Percentiles rank a stretch among this genome's conserved stretches.
Evolutionary conservation across 1,139 yeast species (phyloP).

Genomic region (Lipomyces yarrowii): DNA sequence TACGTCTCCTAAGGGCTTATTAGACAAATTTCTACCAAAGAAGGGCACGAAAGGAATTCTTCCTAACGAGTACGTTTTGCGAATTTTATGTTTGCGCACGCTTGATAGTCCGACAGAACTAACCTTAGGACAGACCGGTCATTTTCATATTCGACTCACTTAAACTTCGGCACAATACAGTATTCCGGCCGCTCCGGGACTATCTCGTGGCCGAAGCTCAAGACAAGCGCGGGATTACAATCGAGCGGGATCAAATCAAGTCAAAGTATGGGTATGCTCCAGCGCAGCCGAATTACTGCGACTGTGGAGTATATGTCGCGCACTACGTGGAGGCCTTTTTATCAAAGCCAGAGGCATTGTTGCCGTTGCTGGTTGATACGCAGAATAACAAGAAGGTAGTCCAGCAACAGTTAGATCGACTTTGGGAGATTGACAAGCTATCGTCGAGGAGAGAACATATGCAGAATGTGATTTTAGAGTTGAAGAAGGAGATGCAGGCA

Average conservation of each 20-base stretch:
- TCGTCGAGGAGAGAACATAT: constrained; percentile 26
- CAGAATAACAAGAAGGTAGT: constrained; percentile 18
- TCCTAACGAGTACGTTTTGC: background rate
- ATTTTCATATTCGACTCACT: constrained; percentile 82
- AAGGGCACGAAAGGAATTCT: background rate
- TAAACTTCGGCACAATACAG: constrained; percentile 56
- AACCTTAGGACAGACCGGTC: constrained; percentile 45
- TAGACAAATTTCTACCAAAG: background rate
- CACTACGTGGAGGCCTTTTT: constrained; percentile 73
- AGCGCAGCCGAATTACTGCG: constrained; percentile 84
- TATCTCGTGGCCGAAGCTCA: constrained; percentile 72
- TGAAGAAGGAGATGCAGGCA: constrained; percentile 15
- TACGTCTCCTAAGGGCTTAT: background rate
- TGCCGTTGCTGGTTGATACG: constrained; percentile 33
- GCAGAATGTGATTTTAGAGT: constrained; percentile 21
- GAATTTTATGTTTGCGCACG: background rate
- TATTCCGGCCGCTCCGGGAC: constrained; percentile 57
- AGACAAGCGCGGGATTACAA: constrained; percentile 57
- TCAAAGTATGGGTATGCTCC: constrained; percentile 65
- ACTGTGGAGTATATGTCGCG: constrained; percentile 93
- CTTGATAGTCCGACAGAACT: background rate
- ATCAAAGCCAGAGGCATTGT: constrained; percentile 52
- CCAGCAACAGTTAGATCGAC: constrained; percentile 25
- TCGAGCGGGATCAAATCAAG: constrained; percentile 50
- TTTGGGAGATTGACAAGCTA: constrained; percentile 33